These are phyloP conservation scores for Isatis tinctoria DNA, from an alignment of 345 rosid genomes.

Conservation along the genomic window DNA sequence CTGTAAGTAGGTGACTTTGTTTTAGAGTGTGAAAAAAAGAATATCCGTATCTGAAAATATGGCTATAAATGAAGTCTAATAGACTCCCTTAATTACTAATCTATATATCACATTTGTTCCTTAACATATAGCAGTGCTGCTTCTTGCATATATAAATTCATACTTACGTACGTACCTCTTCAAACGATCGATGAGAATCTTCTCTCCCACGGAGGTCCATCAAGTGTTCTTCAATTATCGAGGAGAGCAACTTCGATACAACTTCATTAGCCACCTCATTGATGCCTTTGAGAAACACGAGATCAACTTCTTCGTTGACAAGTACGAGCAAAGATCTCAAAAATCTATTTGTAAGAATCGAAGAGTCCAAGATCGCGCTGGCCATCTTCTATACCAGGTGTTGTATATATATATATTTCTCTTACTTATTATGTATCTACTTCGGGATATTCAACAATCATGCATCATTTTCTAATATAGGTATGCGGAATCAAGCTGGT, in stretches of 20 bases:
- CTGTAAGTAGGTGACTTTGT: too few relatives aligned
- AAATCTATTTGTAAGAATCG: constrained; percentile 1
- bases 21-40: too few relatives aligned
- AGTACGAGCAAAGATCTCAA: constrained; percentile 5
- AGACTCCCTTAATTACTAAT: too few relatives aligned
- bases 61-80: too few relatives aligned
- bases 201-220: neutral
- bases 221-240: constrained; percentile 8
- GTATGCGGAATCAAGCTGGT: constrained; percentile 10
- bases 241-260: neutral
- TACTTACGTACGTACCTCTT: too few relatives aligned
- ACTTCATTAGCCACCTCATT: neutral
- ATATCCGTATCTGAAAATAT: too few relatives aligned
- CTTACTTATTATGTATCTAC: neutral
- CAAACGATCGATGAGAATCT: neutral
- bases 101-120: too few relatives aligned
- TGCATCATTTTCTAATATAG: neutral
- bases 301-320: constrained; percentile 5
- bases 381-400: constrained; percentile 15
- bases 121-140: too few relatives aligned
- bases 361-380: neutral
- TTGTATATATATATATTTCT: too few relatives aligned
- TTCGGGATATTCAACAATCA: neutral
- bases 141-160: too few relatives aligned
- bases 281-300: neutral